A percentile compares a stretch with the other conserved stretches of the same genome.
These are phyloP conservation scores for Ophiostoma tasmaniense DNA, from an alignment of 2,329 filamentous ascomycete genomes.

Conservation along the genomic window DNA sequence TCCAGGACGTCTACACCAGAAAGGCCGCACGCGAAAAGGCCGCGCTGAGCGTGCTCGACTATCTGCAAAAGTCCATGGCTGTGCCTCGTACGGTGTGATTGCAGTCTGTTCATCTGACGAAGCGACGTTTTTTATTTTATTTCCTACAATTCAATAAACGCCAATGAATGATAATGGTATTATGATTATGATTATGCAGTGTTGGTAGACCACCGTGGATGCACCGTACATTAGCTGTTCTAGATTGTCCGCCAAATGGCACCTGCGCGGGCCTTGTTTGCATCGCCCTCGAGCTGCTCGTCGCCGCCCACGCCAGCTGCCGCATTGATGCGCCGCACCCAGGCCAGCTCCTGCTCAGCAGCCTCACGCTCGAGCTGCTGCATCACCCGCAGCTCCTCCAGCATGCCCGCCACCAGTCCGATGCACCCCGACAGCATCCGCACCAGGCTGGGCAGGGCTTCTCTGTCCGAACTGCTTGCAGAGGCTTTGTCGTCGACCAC, in stretches of 20 bases:
- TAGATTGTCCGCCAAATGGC: background rate
- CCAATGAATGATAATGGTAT: background rate
- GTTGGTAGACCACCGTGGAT: background rate
- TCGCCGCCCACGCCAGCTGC: constrained; percentile 18
- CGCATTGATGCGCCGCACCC: constrained; percentile 48
- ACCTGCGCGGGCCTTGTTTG: background rate
- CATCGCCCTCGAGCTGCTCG: background rate
- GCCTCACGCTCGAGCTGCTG: constrained; percentile 51
- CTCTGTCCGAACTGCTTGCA: background rate
- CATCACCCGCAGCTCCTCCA: constrained; percentile 56
- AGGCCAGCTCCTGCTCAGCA: constrained; percentile 46
- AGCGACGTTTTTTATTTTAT: background rate
- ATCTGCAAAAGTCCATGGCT: constrained; percentile 23
- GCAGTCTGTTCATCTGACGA: background rate
- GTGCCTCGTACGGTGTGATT: background rate
- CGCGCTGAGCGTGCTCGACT: constrained; percentile 32
- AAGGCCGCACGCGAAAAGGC: constrained; percentile 32
- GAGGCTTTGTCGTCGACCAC: background rate
- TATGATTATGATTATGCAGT: background rate
- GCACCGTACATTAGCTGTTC: background rate
- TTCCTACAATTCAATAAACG: background rate
- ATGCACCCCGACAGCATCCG: constrained; percentile 41
- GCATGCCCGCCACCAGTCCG: constrained; percentile 48
- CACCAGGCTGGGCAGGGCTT: constrained; percentile 33
- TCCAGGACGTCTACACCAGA: constrained; percentile 30